phyloP scores from a whole-genome alignment of 1,284 basidiomycete species.

The Apiotrichum veenhuisii region DNA sequence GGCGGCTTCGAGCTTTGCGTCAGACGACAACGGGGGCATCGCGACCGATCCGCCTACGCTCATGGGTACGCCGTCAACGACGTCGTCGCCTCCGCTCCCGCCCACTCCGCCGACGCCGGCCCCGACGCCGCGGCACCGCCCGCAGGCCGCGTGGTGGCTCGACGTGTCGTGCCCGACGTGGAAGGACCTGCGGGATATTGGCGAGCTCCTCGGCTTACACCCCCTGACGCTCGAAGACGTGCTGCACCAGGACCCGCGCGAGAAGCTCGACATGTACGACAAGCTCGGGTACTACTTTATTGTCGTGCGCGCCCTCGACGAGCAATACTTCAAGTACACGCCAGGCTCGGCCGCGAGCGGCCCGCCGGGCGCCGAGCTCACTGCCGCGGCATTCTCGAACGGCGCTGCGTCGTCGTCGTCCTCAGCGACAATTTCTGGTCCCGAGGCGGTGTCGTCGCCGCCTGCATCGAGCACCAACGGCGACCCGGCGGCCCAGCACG shows the following conservation, averaged over 20 bases:
- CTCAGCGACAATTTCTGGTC: background rate
- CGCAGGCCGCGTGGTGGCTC: slow-evolving; percentile 67
- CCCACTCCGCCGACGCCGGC: background rate
- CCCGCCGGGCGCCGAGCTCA: slow-evolving; percentile 5
- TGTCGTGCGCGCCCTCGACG: slow-evolving; percentile 79
- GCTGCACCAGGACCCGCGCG: slow-evolving; percentile 86
- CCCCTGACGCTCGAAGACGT: slow-evolving; percentile 94
- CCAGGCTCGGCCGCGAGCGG: slow-evolving; percentile 31
- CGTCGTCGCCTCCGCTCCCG: background rate
- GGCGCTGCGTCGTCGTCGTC: too few relatives aligned
- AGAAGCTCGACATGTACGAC: slow-evolving; percentile 87
- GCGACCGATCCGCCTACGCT: background rate
- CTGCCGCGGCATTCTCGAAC: background rate
- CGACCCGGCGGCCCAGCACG: slow-evolving; percentile 5
- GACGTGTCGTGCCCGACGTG: slow-evolving; percentile 86
- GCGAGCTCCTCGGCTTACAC: slow-evolving; percentile 66
- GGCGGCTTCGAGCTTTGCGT: background rate
- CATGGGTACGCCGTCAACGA: background rate
- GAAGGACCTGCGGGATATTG: slow-evolving; percentile 82
- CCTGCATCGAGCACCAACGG: background rate
- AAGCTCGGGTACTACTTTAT: slow-evolving; percentile 91
- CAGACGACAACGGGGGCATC: background rate
- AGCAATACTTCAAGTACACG: slow-evolving; percentile 58
- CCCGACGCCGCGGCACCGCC: background rate
- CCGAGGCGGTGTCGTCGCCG: background rate